Conservation (phyloP, 202 grass and related monocot genomes). For the Setaria viridis region DNA sequence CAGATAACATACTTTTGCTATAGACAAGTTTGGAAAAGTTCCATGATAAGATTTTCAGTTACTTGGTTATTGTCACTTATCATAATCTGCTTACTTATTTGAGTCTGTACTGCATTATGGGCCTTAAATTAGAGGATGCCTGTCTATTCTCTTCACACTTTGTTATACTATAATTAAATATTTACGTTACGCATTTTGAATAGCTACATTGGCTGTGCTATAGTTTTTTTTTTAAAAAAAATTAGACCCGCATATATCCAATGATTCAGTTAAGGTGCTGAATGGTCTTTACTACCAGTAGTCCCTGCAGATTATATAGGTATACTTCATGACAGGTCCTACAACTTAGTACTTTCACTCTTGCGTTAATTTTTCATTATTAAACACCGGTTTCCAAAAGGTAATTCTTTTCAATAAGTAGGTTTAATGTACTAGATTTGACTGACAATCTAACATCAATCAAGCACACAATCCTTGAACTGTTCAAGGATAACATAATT, state of each 20-base stretch:
- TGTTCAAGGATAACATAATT: not conserved
- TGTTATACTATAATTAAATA: not conserved
- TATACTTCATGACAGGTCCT: not conserved
- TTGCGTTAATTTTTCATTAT: not conserved
- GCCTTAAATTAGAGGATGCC: not conserved
- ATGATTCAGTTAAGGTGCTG: not conserved
- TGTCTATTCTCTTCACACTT: conserved; percentile 2
- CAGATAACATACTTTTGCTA: conserved; percentile 5
- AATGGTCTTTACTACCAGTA: not conserved
- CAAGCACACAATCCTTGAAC: not conserved
- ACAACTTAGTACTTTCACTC: not conserved
- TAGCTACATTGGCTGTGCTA: not conserved
- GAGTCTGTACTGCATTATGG: not conserved
- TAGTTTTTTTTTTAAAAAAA: not conserved
- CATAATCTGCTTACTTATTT: conserved; percentile 14
- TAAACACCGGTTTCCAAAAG: no score
- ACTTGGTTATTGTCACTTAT: not conserved
- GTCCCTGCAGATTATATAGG: not conserved
- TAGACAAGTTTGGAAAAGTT: conserved; percentile 18
- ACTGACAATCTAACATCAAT: no score
- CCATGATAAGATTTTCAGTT: conserved; percentile 16
- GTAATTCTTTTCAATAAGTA: no score
- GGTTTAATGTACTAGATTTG: no score
- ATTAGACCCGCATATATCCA: not conserved
- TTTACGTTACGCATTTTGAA: not conserved